Conservation (phyloP, 148 eudicot genomes). For the Chenopodium berlandieri region DNA sequence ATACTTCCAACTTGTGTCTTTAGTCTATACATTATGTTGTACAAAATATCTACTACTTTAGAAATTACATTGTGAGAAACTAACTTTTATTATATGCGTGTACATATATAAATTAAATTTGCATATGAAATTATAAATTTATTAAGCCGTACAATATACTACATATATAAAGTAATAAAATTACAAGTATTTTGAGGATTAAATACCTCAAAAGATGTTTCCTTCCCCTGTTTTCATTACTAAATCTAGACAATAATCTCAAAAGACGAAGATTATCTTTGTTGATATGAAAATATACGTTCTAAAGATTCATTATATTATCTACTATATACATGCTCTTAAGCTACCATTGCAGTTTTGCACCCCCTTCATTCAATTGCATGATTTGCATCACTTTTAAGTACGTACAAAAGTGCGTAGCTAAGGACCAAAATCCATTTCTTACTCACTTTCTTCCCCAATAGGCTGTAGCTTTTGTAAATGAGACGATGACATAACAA, state of each 20-base stretch:
- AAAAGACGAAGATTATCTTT: background rate
- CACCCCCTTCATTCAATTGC: background rate
- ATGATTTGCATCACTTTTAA: too few species aligned
- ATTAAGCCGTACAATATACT: too few species aligned
- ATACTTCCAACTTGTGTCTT: too few species aligned
- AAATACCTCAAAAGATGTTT: background rate
- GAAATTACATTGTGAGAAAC: too few species aligned
- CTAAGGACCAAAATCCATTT: background rate
- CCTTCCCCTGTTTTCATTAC: background rate
- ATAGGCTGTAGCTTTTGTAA: slow-evolving; percentile 43
- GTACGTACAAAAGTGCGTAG: background rate
- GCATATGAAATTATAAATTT: too few species aligned
- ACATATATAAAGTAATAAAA: too few species aligned
- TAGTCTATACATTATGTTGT: too few species aligned
- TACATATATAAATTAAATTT: too few species aligned
- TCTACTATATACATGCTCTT: background rate
- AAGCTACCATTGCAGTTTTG: background rate
- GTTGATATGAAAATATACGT: background rate
- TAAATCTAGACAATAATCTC: background rate
- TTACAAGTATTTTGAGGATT: background rate
- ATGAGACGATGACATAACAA: slow-evolving; percentile 19
- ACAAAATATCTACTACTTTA: too few species aligned
- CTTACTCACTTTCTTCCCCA: slow-evolving; percentile 36
- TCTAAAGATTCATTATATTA: background rate
- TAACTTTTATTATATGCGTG: too few species aligned